A percentile compares a stretch with the other conserved stretches of the same genome.
phyloP scores from a whole-genome alignment of 495 filamentous ascomycete genomes.

The Daldinia childiae region DNA sequence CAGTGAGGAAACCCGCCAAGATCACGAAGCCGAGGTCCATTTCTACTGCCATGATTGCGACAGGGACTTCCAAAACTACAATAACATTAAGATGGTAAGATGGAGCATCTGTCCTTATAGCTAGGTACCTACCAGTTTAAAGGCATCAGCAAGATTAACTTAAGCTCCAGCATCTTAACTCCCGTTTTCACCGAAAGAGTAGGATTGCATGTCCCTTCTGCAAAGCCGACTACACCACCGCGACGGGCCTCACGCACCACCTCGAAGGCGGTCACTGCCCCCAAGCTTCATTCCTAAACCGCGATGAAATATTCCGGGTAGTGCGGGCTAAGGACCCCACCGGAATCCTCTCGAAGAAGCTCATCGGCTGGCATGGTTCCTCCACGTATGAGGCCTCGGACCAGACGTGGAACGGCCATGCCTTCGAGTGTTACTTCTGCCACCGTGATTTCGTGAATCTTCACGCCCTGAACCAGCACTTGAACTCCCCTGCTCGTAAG shows the following conservation, averaged over 20 bases:
- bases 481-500: slow-evolving; percentile 51
- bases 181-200: slow-evolving; percentile 41
- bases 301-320: slow-evolving; percentile 45
- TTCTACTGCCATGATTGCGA: slow-evolving; percentile 45
- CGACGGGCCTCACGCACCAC: slow-evolving; percentile 48
- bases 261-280: slow-evolving; percentile 45
- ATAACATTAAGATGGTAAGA: slow-evolving; percentile 47
- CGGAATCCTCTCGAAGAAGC: slow-evolving; percentile 48
- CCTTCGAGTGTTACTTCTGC: slow-evolving; percentile 51
- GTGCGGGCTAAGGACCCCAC: slow-evolving; percentile 47
- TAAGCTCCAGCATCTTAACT: slow-evolving; percentile 43
- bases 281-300: slow-evolving; percentile 26
- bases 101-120: background rate
- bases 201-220: slow-evolving; percentile 49
- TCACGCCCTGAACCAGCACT: slow-evolving; percentile 43
- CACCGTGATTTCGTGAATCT: slow-evolving; percentile 27
- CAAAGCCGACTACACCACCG: slow-evolving; percentile 34
- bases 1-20: background rate
- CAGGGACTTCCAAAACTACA: slow-evolving; percentile 39
- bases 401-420: slow-evolving; percentile 39
- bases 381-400: slow-evolving; percentile 33
- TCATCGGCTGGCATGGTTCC: slow-evolving; percentile 42
- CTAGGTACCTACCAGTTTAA: background rate
- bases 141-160: background rate
- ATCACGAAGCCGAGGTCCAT: slow-evolving; percentile 42